phyloP scores from a whole-genome alignment of 129 eudicot genomes.

The Scalesia atractyloides region DNA sequence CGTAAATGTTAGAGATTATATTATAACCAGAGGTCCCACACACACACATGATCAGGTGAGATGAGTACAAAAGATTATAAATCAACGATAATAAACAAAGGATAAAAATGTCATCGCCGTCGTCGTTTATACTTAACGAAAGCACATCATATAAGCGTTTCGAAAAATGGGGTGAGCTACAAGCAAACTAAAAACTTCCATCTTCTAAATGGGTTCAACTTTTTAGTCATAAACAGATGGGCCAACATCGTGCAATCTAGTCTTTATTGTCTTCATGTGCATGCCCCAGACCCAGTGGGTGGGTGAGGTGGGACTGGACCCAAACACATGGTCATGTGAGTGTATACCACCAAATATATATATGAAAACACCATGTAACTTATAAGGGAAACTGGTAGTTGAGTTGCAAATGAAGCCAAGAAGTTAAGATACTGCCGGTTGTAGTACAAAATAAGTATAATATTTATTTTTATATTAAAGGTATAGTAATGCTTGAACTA shows the following conservation, averaged over 20 bases:
- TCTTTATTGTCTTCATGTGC: constrained; percentile 33
- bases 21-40: not conserved
- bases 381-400: constrained; percentile 28
- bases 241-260: constrained; percentile 29
- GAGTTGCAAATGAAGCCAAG: constrained; percentile 42
- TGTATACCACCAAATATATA: constrained; percentile 12
- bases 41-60: not conserved
- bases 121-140: not conserved
- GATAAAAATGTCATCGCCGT: not conserved
- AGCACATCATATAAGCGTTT: not conserved
- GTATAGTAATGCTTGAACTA: too few relatives aligned
- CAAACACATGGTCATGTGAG: constrained; percentile 24
- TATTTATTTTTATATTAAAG: not conserved
- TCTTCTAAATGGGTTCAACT: not conserved
- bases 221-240: constrained; percentile 5
- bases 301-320: constrained; percentile 20
- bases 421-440: constrained; percentile 13
- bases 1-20: not conserved
- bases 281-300: constrained; percentile 25
- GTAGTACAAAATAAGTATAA: constrained; percentile 6
- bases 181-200: not conserved
- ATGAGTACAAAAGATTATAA: not conserved
- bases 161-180: not conserved
- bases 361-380: constrained; percentile 9
- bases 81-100: not conserved